phyloP scores from a whole-genome alignment of 2,329 filamentous ascomycete genomes.

The Coniochaeta sp. region DNA sequence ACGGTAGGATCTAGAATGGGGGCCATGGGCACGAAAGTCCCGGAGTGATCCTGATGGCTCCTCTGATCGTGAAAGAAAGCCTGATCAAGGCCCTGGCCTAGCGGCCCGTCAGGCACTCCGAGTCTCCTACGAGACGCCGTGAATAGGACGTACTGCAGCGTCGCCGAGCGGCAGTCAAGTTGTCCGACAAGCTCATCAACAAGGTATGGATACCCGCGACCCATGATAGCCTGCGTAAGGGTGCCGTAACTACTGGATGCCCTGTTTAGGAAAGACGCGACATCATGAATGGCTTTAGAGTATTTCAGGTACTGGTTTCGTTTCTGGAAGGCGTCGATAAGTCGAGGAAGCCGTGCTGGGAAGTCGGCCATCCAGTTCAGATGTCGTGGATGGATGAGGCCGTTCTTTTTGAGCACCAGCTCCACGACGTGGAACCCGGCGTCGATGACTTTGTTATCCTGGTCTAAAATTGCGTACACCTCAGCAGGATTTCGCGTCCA shows the following conservation, averaged over 20 bases:
- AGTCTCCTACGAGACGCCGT: constrained; percentile 17
- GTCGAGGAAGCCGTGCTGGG: constrained; percentile 16
- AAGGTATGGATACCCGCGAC: constrained; percentile 20
- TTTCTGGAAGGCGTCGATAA: constrained; percentile 3
- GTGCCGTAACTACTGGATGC: constrained; percentile 32
- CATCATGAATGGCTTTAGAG: constrained; percentile 16
- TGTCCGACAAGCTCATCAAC: constrained; percentile 23
- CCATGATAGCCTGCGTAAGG: constrained; percentile 15
- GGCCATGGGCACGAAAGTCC: background rate
- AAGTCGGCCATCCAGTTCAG: constrained; percentile 29
- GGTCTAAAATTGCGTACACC: constrained; percentile 27
- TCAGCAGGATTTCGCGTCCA: constrained; percentile 33
- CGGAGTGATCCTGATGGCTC: constrained; percentile 5
- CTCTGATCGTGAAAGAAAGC: constrained; percentile 16
- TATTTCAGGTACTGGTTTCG: constrained; percentile 10
- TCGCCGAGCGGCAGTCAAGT: constrained; percentile 20
- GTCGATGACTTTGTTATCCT: constrained; percentile 19
- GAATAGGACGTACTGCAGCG: constrained; percentile 22
- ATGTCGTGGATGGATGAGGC: constrained; percentile 16
- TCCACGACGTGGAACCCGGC: constrained; percentile 25
- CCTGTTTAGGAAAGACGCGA: constrained; percentile 34
- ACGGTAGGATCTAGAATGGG: constrained; percentile 1
- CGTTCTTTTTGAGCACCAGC: constrained; percentile 28
- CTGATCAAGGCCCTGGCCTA: constrained; percentile 11
- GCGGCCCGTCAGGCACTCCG: constrained; percentile 11